These are phyloP conservation scores for Prosopis cineraria DNA, from an alignment of 306 rosid species.

Conservation along the genomic window DNA sequence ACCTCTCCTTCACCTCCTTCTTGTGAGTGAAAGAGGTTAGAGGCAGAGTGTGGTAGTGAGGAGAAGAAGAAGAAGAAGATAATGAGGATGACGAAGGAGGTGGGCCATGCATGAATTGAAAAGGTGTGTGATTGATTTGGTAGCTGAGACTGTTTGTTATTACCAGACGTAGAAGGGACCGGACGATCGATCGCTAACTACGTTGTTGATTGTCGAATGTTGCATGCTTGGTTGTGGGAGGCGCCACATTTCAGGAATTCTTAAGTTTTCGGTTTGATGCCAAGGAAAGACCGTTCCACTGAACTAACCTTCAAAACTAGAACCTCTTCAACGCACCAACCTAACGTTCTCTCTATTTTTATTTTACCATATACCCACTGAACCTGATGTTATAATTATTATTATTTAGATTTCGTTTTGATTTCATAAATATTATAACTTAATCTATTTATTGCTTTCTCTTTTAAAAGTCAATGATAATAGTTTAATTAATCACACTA, in stretches of 20 bases:
- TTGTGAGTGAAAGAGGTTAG: background rate
- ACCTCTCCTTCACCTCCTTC: conserved; percentile 7
- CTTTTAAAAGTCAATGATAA: too few relatives aligned
- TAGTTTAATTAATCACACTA: background rate
- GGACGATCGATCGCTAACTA: conserved; percentile 2
- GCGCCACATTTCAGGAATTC: conserved; percentile 29
- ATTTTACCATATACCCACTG: background rate
- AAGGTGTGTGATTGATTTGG: conserved; percentile 29
- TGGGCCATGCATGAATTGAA: background rate
- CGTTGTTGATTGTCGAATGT: background rate
- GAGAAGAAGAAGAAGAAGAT: background rate
- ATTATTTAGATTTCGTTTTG: background rate
- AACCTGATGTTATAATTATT: background rate
- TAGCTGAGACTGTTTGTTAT: conserved; percentile 61
- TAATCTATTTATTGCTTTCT: background rate
- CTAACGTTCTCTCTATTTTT: conserved; percentile 39
- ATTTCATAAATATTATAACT: background rate
- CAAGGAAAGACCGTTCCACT: conserved; percentile 34
- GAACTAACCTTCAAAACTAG: conserved; percentile 52
- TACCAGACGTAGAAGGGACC: conserved; percentile 30
- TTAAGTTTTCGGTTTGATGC: background rate
- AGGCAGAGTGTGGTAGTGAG: background rate
- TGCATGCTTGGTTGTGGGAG: conserved; percentile 25
- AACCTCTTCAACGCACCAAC: conserved; percentile 34
- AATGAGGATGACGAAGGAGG: background rate